phyloP scores from a whole-genome alignment of 2,329 filamentous ascomycete species.

The Colletotrichum coccodes region DNA sequence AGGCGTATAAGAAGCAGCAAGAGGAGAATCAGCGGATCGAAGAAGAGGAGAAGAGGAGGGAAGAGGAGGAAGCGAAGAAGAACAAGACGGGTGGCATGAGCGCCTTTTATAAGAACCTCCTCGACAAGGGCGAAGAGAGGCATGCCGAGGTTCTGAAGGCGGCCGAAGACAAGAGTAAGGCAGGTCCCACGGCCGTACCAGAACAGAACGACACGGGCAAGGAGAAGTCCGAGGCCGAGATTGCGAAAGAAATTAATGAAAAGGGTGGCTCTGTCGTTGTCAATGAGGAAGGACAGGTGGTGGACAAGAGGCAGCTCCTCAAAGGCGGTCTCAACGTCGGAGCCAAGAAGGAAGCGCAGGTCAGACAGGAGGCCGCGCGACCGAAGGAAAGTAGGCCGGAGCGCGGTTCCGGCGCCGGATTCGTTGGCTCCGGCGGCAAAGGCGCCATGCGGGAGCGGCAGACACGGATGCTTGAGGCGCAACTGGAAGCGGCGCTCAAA shows the following conservation, averaged over 20 bases:
- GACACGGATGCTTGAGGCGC: constrained; percentile 81
- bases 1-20: constrained; percentile 84
- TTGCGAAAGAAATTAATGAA: constrained; percentile 74
- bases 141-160: constrained; percentile 78
- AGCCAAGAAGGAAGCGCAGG: constrained; percentile 66
- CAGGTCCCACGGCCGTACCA: constrained; percentile 41
- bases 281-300: constrained; percentile 85
- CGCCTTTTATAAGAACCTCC: constrained; percentile 79
- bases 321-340: constrained; percentile 80
- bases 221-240: constrained; percentile 68
- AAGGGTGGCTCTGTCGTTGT: constrained; percentile 71
- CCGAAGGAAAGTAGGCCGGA: constrained; percentile 24
- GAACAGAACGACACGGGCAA: constrained; percentile 49
- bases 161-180: constrained; percentile 64
- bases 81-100: constrained; percentile 78
- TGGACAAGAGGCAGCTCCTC: constrained; percentile 85
- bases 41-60: constrained; percentile 74
- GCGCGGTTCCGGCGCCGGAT: constrained; percentile 39
- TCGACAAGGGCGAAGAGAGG: constrained; percentile 75
- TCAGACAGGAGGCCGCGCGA: constrained; percentile 36
- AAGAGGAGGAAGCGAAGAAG: constrained; percentile 73
- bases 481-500: constrained; percentile 79
- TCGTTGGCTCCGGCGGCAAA: constrained; percentile 61
- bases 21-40: constrained; percentile 78
- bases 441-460: constrained; percentile 80